Conservation (phyloP, 768 basidiomycete species). For the Lentinula raphanica region DNA sequence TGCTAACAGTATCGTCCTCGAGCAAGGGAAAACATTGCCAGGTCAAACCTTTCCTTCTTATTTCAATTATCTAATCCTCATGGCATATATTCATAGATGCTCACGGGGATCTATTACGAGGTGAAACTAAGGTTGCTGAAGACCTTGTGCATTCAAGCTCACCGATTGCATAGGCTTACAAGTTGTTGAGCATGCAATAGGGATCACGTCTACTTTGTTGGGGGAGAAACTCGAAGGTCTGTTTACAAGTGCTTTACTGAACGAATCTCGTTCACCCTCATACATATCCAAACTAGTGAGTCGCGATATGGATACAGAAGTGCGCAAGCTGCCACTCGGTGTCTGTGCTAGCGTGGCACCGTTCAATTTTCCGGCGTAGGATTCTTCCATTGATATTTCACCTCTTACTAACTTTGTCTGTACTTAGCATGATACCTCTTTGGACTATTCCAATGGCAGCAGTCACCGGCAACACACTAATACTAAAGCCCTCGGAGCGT, state of each 20-base stretch:
- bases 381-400: slow-evolving; percentile 9
- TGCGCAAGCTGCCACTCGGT: slow-evolving; percentile 78
- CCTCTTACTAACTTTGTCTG: background rate
- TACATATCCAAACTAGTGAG: slow-evolving; percentile 48
- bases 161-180: slow-evolving; percentile 48
- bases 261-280: background rate
- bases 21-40: slow-evolving; percentile 92
- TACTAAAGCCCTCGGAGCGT: slow-evolving; percentile 94
- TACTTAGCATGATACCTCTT: slow-evolving; percentile 93
- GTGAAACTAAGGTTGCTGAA: background rate
- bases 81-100: slow-evolving; percentile 59
- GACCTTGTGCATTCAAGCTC: background rate
- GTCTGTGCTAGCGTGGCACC: slow-evolving; percentile 74
- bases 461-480: slow-evolving; percentile 88
- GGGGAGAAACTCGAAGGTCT: slow-evolving; percentile 93
- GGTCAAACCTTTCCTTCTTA: slow-evolving; percentile 35
- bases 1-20: slow-evolving; percentile 84
- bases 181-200: slow-evolving; percentile 76
- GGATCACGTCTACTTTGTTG: slow-evolving; percentile 78
- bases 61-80: background rate
- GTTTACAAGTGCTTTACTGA: background rate
- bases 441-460: slow-evolving; percentile 93
- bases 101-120: slow-evolving; percentile 89
- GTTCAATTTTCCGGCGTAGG: slow-evolving; percentile 87
- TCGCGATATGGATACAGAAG: slow-evolving; percentile 95